phyloP scores from a whole-genome alignment of 139 green algal species.

The Chlorella sp. region DNA sequence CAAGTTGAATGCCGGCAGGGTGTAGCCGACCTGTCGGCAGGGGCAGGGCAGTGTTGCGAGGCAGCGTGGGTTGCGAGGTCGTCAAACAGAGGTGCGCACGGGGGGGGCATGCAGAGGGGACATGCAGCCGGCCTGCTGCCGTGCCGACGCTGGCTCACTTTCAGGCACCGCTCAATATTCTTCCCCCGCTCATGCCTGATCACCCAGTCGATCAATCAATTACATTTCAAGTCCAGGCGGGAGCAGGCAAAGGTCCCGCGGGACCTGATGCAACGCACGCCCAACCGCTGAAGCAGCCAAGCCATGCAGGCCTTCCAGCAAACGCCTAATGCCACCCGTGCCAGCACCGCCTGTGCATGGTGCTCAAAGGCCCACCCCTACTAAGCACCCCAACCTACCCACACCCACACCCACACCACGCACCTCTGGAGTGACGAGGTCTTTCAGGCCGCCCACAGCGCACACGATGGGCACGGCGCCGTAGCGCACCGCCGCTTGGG shows the following conservation, averaged over 20 bases:
- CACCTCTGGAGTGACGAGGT: slow-evolving; percentile 61
- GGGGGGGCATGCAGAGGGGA: no score
- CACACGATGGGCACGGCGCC: slow-evolving; percentile 79
- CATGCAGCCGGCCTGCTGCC: neutral
- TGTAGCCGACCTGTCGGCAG: slow-evolving; percentile 26
- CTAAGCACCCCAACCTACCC: neutral
- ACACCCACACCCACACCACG: no score
- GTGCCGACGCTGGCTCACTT: neutral
- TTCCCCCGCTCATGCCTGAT: neutral
- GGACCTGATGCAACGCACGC: neutral
- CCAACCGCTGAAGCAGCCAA: slow-evolving; percentile 2
- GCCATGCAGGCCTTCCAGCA: no score
- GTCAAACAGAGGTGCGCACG: no score
- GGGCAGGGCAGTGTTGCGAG: no score
- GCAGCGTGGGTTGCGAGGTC: no score
- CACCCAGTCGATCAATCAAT: no score
- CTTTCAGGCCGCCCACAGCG: slow-evolving; percentile 74
- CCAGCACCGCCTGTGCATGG: no score
- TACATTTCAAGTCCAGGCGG: no score
- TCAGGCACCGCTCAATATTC: neutral
- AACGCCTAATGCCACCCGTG: no score
- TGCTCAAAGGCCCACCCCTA: no score
- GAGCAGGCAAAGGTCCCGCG: no score
- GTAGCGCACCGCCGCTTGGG: slow-evolving; percentile 76
- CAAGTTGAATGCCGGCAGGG: slow-evolving; percentile 8